Evolutionary conservation across 768 basidiomycete genomes (phyloP).

Genomic region (Melanogaster broomeanus): DNA sequence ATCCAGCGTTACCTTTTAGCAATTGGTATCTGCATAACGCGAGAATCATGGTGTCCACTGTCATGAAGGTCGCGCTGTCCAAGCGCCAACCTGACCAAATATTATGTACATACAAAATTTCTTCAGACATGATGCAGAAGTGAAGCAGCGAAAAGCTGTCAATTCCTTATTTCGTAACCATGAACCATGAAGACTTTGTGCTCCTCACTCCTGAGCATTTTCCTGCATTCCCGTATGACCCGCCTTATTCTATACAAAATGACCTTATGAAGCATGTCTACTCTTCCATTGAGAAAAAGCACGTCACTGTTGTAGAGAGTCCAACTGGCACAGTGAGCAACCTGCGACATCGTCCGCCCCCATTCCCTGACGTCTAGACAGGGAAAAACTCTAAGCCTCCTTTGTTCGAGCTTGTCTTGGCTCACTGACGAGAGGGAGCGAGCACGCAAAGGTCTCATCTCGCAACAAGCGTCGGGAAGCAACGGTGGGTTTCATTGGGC

Average conservation of each 20-base stretch:
- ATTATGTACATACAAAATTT: too few species aligned
- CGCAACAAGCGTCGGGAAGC: constrained; percentile 27
- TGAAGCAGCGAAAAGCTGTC: too few species aligned
- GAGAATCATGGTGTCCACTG: too few species aligned
- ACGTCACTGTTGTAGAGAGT: constrained; percentile 83
- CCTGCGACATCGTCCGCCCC: not conserved
- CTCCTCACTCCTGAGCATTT: constrained; percentile 70
- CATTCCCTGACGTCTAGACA: constrained; percentile 28
- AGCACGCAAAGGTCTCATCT: constrained; percentile 64
- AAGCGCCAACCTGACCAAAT: too few species aligned
- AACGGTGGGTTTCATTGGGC: constrained; percentile 18
- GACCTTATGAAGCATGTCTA: constrained; percentile 91
- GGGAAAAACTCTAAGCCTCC: constrained; percentile 86
- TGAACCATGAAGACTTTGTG: constrained; percentile 20
- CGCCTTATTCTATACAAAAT: constrained; percentile 83
- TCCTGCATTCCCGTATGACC: constrained; percentile 78
- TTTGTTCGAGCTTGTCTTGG: constrained; percentile 79
- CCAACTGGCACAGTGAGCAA: constrained; percentile 81
- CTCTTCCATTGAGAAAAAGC: constrained; percentile 67
- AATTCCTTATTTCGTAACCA: too few species aligned
- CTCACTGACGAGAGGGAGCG: constrained; percentile 68
- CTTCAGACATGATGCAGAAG: too few species aligned
- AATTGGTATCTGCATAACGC: too few species aligned
- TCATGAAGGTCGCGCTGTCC: too few species aligned
- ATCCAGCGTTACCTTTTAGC: too few species aligned